A percentile compares a stretch with the other conserved stretches of the same genome.
phyloP scores from a whole-genome alignment of 129 eudicot genomes.

The Artemisia tridentata region DNA sequence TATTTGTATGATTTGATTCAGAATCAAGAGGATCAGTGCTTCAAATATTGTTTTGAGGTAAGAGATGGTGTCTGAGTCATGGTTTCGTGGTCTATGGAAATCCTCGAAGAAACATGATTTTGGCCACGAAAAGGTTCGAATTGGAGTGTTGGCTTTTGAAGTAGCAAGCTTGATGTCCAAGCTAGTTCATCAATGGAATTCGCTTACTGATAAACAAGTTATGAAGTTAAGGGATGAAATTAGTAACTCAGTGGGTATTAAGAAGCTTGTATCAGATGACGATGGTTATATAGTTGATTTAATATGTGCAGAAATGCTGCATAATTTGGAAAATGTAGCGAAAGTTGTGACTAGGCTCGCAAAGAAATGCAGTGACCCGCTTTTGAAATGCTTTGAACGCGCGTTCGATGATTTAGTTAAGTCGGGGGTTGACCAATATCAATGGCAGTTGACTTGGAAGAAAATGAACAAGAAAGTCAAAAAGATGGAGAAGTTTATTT shows the following conservation, averaged over 20 bases:
- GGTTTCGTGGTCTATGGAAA: constrained; percentile 75
- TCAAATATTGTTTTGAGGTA: constrained; percentile 6
- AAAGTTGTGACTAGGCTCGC: constrained; percentile 60
- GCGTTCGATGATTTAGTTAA: constrained; percentile 51
- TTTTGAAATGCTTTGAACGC: constrained; percentile 57
- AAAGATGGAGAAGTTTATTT: constrained; percentile 68
- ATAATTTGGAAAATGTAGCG: constrained; percentile 55
- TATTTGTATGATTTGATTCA: constrained; percentile 20
- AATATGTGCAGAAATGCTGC: constrained; percentile 62
- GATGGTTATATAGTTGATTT: constrained; percentile 56
- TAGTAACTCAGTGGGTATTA: constrained; percentile 56
- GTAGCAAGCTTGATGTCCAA: constrained; percentile 74
- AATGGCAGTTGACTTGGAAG: constrained; percentile 62
- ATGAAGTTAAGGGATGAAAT: constrained; percentile 60
- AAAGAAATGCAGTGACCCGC: constrained; percentile 62
- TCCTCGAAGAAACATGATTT: constrained; percentile 45
- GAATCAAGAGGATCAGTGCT: constrained; percentile 25
- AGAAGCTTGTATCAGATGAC: constrained; percentile 62
- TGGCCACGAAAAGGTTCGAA: constrained; percentile 37
- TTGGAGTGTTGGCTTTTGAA: constrained; percentile 78
- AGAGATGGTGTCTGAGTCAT: constrained; percentile 69
- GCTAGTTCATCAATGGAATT: constrained; percentile 70
- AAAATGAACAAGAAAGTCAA: constrained; percentile 70
- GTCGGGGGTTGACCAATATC: constrained; percentile 51
- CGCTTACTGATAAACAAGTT: constrained; percentile 63